Conservation (phyloP, 1,284 basidiomycete species). For the Taiwanofungus camphoratus region DNA sequence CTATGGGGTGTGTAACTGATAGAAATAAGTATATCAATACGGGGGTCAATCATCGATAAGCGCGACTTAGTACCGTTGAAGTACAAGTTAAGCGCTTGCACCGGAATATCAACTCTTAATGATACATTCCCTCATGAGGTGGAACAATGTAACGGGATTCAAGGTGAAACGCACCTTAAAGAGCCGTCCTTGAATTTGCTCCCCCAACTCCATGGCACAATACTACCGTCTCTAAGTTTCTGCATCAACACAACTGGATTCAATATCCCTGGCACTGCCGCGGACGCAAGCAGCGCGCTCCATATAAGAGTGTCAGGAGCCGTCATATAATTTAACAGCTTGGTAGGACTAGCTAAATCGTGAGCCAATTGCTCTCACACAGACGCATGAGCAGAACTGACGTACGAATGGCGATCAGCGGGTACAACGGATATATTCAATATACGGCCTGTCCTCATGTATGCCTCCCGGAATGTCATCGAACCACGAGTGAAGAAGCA, state of each 20-base stretch:
- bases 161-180: slow-evolving; percentile 46
- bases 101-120: slow-evolving; percentile 91
- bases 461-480: slow-evolving; percentile 95
- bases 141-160: neutral
- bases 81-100: slow-evolving; percentile 88
- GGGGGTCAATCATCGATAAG: slow-evolving; percentile 4
- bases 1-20: slow-evolving; percentile 89
- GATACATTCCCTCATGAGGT: neutral
- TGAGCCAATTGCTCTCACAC: no score
- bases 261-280: slow-evolving; percentile 81
- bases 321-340: slow-evolving; percentile 92
- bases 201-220: slow-evolving; percentile 94
- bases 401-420: slow-evolving; percentile 89
- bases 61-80: slow-evolving; percentile 62
- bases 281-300: slow-evolving; percentile 75
- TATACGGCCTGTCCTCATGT: slow-evolving; percentile 87
- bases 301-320: slow-evolving; percentile 85
- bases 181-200: slow-evolving; percentile 91
- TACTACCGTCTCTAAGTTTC: slow-evolving; percentile 77
- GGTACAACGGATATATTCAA: slow-evolving; percentile 96
- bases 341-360: slow-evolving; percentile 69
- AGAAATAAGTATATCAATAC: slow-evolving; percentile 14
- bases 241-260: slow-evolving; percentile 92
- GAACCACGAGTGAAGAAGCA: slow-evolving; percentile 92
- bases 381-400: slow-evolving; percentile 25